phyloP scores from a whole-genome alignment of 208 protist genomes.

The Crithidia acanthocephali region DNA sequence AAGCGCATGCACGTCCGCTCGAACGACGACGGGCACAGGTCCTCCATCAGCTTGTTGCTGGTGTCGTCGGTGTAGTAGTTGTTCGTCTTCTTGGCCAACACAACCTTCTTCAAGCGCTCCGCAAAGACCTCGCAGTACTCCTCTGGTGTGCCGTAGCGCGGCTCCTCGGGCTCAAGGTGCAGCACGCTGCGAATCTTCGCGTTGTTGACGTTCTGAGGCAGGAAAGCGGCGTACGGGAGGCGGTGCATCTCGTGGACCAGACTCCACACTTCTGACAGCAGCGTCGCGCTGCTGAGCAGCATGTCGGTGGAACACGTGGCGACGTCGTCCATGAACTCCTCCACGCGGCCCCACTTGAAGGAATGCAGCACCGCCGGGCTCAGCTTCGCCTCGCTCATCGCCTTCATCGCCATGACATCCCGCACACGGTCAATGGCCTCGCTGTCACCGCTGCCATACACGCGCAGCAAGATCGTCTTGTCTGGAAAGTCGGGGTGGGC shows the following conservation, averaged over 20 bases:
- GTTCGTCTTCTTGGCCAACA: slow-evolving; percentile 24
- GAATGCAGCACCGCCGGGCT: slow-evolving; percentile 79
- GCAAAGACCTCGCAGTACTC: slow-evolving; percentile 43
- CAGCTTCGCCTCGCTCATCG: slow-evolving; percentile 75
- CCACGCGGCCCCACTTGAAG: slow-evolving; percentile 84
- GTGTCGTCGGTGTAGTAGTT: slow-evolving; percentile 48
- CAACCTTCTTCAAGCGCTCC: slow-evolving; percentile 31
- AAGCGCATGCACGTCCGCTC: slow-evolving; percentile 78
- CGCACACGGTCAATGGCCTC: slow-evolving; percentile 84
- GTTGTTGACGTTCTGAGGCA: slow-evolving; percentile 68
- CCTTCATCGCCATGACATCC: slow-evolving; percentile 71
- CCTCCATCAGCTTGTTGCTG: slow-evolving; percentile 71
- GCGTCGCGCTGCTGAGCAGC: slow-evolving; percentile 53
- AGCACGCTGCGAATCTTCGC: slow-evolving; percentile 29
- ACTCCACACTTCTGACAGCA: slow-evolving; percentile 68
- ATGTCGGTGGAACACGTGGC: slow-evolving; percentile 82
- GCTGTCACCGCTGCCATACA: slow-evolving; percentile 72
- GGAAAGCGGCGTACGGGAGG: slow-evolving; percentile 51
- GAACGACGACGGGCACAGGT: slow-evolving; percentile 74
- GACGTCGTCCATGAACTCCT: slow-evolving; percentile 83
- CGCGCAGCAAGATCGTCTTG: slow-evolving; percentile 69
- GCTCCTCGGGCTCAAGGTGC: slow-evolving; percentile 17
- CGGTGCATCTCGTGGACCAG: slow-evolving; percentile 64
- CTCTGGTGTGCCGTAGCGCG: slow-evolving; percentile 24
- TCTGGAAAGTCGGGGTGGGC: slow-evolving; percentile 58